phyloP scores from a whole-genome alignment of 2,329 filamentous ascomycete genomes.

The Plectosphaerella cucumerina region DNA sequence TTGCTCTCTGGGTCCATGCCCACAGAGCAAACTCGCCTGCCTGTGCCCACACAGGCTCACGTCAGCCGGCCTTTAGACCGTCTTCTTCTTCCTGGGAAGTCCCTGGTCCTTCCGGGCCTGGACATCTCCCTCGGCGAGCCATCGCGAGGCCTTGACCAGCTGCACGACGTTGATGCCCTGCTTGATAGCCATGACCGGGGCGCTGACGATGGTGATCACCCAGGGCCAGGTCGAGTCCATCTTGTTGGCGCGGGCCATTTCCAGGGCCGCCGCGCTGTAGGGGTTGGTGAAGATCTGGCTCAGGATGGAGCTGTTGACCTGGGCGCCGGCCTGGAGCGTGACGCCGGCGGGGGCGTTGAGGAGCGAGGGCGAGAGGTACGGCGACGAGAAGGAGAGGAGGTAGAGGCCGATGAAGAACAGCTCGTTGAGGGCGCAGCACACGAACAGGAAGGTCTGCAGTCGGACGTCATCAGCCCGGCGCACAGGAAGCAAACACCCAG shows the following conservation, averaged over 20 bases:
- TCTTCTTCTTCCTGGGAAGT: conserved; percentile 42
- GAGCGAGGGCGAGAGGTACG: conserved; percentile 80
- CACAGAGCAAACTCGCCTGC: too few species aligned
- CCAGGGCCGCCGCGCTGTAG: conserved; percentile 87
- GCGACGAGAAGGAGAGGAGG: conserved; percentile 93
- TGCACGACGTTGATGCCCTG: conserved; percentile 93
- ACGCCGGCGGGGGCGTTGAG: conserved; percentile 51
- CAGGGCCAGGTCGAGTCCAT: conserved; percentile 64
- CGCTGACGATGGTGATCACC: conserved; percentile 76
- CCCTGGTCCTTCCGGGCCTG: conserved; percentile 53
- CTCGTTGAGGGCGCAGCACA: conserved; percentile 88
- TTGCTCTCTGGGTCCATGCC: too few species aligned
- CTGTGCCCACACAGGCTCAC: not conserved
- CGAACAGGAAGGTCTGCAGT: conserved; percentile 79
- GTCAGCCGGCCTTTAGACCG: not conserved
- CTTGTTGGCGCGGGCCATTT: conserved; percentile 92
- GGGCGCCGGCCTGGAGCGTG: conserved; percentile 60
- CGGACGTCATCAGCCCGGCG: not conserved
- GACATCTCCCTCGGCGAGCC: conserved; percentile 88
- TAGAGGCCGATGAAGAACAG: conserved; percentile 98
- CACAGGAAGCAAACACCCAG: not conserved
- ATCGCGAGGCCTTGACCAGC: conserved; percentile 86
- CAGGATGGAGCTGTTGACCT: conserved; percentile 65
- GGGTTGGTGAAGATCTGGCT: conserved; percentile 80
- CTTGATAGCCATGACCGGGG: conserved; percentile 86